Evolutionary conservation across 495 filamentous ascomycete genomes (phyloP), one percentile per base, ranked within the genome.

Genomic region (Penicillium fimorum): DNA sequence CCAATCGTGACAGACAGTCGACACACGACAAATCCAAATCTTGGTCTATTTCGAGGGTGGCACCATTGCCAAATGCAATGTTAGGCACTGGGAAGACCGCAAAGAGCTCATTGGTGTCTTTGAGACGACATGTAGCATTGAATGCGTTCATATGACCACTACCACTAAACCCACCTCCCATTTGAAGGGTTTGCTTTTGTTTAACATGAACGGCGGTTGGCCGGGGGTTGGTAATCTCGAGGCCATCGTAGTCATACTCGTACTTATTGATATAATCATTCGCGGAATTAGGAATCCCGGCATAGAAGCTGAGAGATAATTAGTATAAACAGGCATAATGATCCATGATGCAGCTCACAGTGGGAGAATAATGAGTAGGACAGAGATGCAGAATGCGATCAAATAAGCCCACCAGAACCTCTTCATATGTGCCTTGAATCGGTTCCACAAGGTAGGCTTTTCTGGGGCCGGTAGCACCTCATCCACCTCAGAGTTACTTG

Each of bases 351-450:
- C 27, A 37, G 11, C 57, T 61, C 55, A 71, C 68, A 72, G 33
- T 0, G 69, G 69, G 3, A 72, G 58, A 17, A 70, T 43, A 2
- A 54, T 55, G 5, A 70, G 56, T 1, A 72, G 45, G 7, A 72
- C 51, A 9, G 62, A 49, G 17, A 55, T 44, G 35, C 59, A 55
- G 15, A 70, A 43, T 9, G 29, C 58, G n/a, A 70, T 55, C 25
- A 64, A 33, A 53, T 72, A 70, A 0, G 56, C 32, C 67, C 67
- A 72, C 67, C 69, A 72, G 63, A 67, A 61, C 44, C 55, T 65
- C 52, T 68, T 70, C 65, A 72, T 65, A 32, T 70, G 67, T 15
- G 47, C 25, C 47, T 59, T 64, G 38, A 62, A 70, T 42, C 65
- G 59, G 32, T 67, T 58, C 55, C 62, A 63, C 37, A 59, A 24